These are phyloP conservation scores for Diddensiella santjacobensis DNA, from an alignment of 805 yeast genomes.

Conservation along the genomic window DNA sequence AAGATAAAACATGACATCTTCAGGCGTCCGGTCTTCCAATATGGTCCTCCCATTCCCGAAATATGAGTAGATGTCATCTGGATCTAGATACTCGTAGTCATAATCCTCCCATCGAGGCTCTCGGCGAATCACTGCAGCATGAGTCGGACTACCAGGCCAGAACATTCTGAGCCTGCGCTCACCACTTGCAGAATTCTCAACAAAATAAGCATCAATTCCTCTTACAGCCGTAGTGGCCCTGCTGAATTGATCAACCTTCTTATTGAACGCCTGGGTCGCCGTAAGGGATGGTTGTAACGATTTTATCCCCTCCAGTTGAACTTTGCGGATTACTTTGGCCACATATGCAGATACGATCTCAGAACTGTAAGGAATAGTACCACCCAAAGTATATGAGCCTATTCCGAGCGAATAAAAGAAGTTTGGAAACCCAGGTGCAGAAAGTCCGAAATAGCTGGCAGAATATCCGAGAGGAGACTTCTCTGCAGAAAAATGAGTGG, in stretches of 20 bases:
- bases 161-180: no score
- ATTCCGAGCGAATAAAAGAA: constrained; percentile 18
- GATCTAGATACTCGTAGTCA: constrained; percentile 13
- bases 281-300: constrained; percentile 8
- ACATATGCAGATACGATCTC: constrained; percentile 13
- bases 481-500: constrained; percentile 9
- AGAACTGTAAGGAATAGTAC: constrained; percentile 9
- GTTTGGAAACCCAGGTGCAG: constrained; percentile 22
- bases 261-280: constrained; percentile 2
- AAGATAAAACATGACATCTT: no score
- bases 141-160: constrained; percentile 20
- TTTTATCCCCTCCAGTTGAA: constrained; percentile 11
- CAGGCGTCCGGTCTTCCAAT: neutral
- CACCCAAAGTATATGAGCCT: constrained; percentile 10
- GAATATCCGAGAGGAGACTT: no score
- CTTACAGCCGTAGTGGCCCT: constrained; percentile 8
- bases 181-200: constrained; percentile 5
- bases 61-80: constrained; percentile 14
- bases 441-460: constrained; percentile 16
- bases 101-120: constrained; percentile 19
- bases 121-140: constrained; percentile 13
- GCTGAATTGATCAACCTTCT: constrained; percentile 2
- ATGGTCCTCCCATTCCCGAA: constrained; percentile 20
- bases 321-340: constrained; percentile 6
- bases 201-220: neutral